Evolutionary conservation across 192 early-diverging fungal species (phyloP), one percentile per base, ranked within the genome.

Genomic region (Umbelopsis sp.): DNA sequence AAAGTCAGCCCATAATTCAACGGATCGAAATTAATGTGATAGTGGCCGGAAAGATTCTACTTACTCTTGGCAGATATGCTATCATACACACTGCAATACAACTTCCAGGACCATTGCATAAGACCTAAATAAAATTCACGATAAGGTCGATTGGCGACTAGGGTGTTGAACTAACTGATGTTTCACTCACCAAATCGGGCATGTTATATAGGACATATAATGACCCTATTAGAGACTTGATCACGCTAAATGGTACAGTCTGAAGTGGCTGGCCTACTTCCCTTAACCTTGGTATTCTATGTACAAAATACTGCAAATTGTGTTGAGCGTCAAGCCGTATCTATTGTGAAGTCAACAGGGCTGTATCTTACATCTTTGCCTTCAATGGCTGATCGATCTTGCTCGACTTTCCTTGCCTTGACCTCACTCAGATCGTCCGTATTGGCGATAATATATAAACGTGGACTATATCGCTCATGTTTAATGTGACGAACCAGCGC

Each of bases 91-190:
- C 76, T 1, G 94, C 86, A 1, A 97, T 83, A 68, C 95, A 96
- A 52, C 89, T 96, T 7, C 93, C 95, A 0, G 95, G 95, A 0
- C 95, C 95, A 83, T 97, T 97, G 74, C 91, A 94, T 41, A 97
- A 50, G 9, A 93, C 80, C 88, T 91, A 61, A 21, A 30, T 10
- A 25, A 68, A 46, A 20, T 23, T 23, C 37, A 41, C 6, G 10
- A 9, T 0, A 41, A 41, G 2, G 37, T 41, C 37, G 6, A 41
- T 41, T 6, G 6, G 3, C 27, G 27, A 30, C 27, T 30, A 30
- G 27, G 27, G 27, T 30, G 27, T 30, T 6, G 37, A 41, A 41
- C 1, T 41, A 1, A 41, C 18, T 37, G 47, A 64, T 61, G 66
- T 49, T 16, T 10, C 64, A 67, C 85, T 69, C 72, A 94, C 84